Conservation (phyloP, 768 basidiomycete genomes). For the Boletellus ananas region DNA sequence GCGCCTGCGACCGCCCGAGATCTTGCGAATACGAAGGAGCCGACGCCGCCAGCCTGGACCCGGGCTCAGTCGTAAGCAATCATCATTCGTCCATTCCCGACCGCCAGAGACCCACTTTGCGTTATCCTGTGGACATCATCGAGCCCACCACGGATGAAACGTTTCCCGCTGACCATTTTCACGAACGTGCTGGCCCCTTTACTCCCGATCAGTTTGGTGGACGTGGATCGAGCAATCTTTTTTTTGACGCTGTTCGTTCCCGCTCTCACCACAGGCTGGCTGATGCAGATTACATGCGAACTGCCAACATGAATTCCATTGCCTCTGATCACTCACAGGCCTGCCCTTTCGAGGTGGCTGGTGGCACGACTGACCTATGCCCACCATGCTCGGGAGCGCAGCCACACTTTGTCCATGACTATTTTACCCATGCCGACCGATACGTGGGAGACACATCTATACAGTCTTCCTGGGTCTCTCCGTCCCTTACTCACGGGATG, state of each 20-base stretch:
- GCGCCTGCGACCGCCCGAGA: conserved; percentile 14
- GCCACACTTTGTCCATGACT: conserved; percentile 24
- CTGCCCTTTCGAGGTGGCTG: conserved; percentile 18
- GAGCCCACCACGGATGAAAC: conserved; percentile 13
- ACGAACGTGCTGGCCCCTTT: conserved; percentile 10
- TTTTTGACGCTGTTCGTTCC: conserved; percentile 37
- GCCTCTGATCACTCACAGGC: conserved; percentile 23
- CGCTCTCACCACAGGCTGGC: conserved; percentile 23
- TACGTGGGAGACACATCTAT: conserved; percentile 19
- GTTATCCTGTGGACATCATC: conserved; percentile 15
- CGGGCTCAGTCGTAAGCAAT: conserved; percentile 6
- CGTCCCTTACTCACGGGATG: conserved; percentile 23
- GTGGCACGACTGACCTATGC: conserved; percentile 27
- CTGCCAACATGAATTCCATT: conserved; percentile 18
- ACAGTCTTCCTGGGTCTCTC: conserved; percentile 26
- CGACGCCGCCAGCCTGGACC: conserved; percentile 7
- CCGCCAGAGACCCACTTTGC: conserved; percentile 16
- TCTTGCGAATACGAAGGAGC: conserved; percentile 22
- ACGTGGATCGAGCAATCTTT: conserved; percentile 35
- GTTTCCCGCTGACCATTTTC: conserved; percentile 11
- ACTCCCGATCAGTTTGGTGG: conserved; percentile 27
- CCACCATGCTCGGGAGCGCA: conserved; percentile 19
- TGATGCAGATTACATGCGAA: conserved; percentile 20
- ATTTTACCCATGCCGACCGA: conserved; percentile 25
- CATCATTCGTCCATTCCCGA: conserved; percentile 15